Conservation (phyloP, 169 alveolate genomes). For the Cyclospora cayetanensis region DNA sequence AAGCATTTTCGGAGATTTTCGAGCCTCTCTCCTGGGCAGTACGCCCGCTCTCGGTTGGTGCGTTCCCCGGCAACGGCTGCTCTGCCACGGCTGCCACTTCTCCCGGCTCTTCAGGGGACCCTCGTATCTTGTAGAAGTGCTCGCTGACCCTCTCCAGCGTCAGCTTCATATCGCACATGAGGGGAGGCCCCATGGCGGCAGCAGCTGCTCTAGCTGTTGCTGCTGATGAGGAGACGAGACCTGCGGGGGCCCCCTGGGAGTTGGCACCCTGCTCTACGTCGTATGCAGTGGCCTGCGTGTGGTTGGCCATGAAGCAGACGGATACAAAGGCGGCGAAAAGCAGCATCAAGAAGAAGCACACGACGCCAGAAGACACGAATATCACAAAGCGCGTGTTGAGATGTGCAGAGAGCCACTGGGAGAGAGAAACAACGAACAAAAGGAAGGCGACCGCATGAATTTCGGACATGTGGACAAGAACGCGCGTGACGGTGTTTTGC, state of each 20-base stretch:
- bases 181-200: slow-evolving; percentile 58
- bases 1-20: no score
- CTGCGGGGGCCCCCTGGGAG: neutral
- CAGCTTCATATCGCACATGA: slow-evolving; percentile 46
- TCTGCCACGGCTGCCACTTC: neutral
- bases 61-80: no score
- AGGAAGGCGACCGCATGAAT: slow-evolving; percentile 36
- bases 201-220: slow-evolving; percentile 60
- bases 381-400: neutral
- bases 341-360: neutral
- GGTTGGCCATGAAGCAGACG: slow-evolving; percentile 41
- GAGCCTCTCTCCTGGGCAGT: no score
- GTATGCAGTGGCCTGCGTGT: neutral
- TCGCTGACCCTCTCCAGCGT: slow-evolving; percentile 59
- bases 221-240: slow-evolving; percentile 11
- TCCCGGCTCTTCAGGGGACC: neutral
- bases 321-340: slow-evolving; percentile 30
- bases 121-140: slow-evolving; percentile 54
- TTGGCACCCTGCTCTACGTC: neutral
- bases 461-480: neutral
- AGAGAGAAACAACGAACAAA: neutral
- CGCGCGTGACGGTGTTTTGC: slow-evolving; percentile 43
- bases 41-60: no score
- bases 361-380: slow-evolving; percentile 33
- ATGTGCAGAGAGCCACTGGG: slow-evolving; percentile 58